Conservation (phyloP, 768 basidiomycete species). For the Kwoniella sp. region DNA sequence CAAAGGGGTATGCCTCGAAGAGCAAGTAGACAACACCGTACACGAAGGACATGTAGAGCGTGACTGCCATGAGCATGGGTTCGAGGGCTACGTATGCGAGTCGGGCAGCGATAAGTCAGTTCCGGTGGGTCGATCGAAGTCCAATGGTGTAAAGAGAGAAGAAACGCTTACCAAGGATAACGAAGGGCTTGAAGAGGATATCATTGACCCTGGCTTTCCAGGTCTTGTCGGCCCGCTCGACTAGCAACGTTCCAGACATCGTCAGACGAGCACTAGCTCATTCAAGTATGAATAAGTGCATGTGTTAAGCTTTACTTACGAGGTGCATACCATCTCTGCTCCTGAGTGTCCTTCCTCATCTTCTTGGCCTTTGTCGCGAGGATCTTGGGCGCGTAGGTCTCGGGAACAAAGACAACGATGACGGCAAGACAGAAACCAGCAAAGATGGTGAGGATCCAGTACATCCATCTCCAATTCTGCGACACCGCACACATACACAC, state of each 20-base stretch:
- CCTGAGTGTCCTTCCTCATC: conserved; percentile 54
- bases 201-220: conserved; percentile 42
- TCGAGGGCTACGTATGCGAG: conserved; percentile 42
- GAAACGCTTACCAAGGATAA: conserved; percentile 44
- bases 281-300: not conserved
- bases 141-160: too few species aligned
- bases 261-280: too few species aligned
- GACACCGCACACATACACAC: not conserved
- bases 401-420: conserved; percentile 50
- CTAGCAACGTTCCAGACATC: conserved; percentile 23
- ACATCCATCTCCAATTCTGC: conserved; percentile 52
- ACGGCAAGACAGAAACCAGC: conserved; percentile 48
- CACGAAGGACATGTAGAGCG: conserved; percentile 56
- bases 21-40: conserved; percentile 55
- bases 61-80: conserved; percentile 55
- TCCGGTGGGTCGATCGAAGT: too few species aligned
- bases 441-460: conserved; percentile 55
- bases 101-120: too few species aligned
- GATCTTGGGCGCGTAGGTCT: conserved; percentile 56
- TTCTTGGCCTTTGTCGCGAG: conserved; percentile 53
- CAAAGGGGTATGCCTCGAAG: conserved; percentile 54
- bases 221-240: conserved; percentile 39
- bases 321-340: conserved; percentile 54
- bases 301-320: conserved; percentile 26
- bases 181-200: conserved; percentile 53